Conservation (phyloP, 495 filamentous ascomycete genomes). For the Amniculicola lignicola region DNA sequence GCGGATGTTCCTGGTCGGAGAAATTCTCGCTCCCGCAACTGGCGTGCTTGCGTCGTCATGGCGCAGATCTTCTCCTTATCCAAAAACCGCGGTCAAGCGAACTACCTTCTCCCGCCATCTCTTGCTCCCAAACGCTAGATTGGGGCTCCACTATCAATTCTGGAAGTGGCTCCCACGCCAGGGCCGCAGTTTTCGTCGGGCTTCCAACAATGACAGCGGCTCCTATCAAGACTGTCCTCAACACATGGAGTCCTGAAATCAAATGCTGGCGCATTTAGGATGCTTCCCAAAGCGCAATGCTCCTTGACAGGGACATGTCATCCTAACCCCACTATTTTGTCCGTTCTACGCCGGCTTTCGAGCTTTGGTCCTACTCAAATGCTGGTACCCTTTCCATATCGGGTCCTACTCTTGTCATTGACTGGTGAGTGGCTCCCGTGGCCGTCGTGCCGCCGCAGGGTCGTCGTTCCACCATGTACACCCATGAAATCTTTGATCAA, state of each 20-base stretch:
- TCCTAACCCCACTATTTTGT: conserved; percentile 2
- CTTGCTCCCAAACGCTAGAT: conserved; percentile 1
- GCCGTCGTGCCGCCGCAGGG: conserved; percentile 6
- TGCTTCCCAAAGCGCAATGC: neutral
- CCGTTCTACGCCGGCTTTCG: neutral
- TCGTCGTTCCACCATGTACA: conserved; percentile 3
- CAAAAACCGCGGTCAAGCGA: neutral
- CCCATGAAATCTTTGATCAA: conserved; percentile 17
- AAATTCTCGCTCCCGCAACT: conserved; percentile 1
- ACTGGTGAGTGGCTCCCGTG: neutral
- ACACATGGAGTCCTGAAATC: too few species aligned
- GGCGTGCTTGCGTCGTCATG: neutral
- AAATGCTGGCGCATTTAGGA: too few species aligned
- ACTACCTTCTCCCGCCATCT: neutral
- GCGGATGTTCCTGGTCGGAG: conserved; percentile 14
- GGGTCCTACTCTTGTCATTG: neutral
- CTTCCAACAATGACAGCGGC: neutral
- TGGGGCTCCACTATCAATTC: conserved; percentile 8
- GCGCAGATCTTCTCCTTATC: conserved; percentile 15
- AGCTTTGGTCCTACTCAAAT: neutral
- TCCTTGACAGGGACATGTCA: too few species aligned
- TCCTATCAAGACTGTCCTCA: conserved; percentile 3
- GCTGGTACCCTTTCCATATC: neutral
- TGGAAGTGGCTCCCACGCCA: neutral
- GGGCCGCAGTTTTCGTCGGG: neutral